A percentile compares a stretch with the other conserved stretches of the same genome.
Conservation (phyloP, 2,329 filamentous ascomycete genomes). For the Dothideomycetes sp. region DNA sequence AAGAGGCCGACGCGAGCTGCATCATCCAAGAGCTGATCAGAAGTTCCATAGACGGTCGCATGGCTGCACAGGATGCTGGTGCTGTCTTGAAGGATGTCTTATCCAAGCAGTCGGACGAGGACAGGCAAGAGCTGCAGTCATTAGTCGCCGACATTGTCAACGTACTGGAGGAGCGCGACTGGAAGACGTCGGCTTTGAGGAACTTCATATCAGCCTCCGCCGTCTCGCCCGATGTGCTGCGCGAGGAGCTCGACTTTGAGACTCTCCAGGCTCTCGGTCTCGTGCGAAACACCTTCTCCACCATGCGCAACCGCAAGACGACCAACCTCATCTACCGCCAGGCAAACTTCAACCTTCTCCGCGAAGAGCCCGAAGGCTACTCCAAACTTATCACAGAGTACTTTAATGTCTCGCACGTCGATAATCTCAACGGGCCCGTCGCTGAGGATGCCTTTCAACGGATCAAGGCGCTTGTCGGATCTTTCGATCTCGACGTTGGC, state of each 20-base stretch:
- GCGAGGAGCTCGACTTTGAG: constrained; percentile 69
- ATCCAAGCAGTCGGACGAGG: constrained; percentile 35
- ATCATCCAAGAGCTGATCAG: constrained; percentile 80
- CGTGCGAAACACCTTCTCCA: constrained; percentile 73
- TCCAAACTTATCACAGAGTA: constrained; percentile 93
- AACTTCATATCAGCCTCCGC: constrained; percentile 61
- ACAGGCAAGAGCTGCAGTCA: constrained; percentile 37
- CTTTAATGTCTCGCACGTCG: constrained; percentile 66
- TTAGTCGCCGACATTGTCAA: constrained; percentile 77
- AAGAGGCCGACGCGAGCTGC: constrained; percentile 56
- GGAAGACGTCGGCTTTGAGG: constrained; percentile 46
- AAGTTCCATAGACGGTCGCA: constrained; percentile 57
- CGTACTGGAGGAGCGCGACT: constrained; percentile 63
- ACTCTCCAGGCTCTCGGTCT: constrained; percentile 67
- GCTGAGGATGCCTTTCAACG: constrained; percentile 81
- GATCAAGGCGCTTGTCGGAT: constrained; percentile 89
- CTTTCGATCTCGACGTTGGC: constrained; percentile 93
- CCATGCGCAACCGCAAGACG: constrained; percentile 75
- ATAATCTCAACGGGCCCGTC: constrained; percentile 45
- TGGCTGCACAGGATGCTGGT: constrained; percentile 61
- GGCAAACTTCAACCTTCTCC: constrained; percentile 89
- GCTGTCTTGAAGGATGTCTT: constrained; percentile 61
- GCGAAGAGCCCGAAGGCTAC: constrained; percentile 94
- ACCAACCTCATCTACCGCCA: constrained; percentile 92
- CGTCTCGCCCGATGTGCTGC: constrained; percentile 62